Evolutionary conservation across 1,284 basidiomycete species (phyloP).

Genomic region (Hymenochaete sp.): DNA sequence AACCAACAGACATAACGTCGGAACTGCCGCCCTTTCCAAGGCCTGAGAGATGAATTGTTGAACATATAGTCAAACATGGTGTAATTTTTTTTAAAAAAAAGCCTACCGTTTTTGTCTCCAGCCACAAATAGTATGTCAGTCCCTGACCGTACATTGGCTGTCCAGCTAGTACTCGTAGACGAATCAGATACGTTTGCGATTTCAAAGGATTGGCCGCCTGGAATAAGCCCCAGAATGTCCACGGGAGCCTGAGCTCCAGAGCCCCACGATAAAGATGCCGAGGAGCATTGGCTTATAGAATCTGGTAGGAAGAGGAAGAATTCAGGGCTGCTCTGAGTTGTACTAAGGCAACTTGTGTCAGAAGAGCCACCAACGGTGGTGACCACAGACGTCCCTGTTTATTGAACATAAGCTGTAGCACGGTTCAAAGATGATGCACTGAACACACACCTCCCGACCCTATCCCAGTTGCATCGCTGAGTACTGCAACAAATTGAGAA

Average conservation of each 20-base stretch:
- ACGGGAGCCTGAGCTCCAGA: constrained; percentile 11
- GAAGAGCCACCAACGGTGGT: constrained; percentile 16
- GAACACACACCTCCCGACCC: constrained; percentile 17
- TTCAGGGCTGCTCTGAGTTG: constrained; percentile 6
- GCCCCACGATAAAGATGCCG: constrained; percentile 12
- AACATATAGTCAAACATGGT: too few species aligned
- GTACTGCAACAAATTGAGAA: constrained; percentile 17
- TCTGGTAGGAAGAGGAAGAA: constrained; percentile 17
- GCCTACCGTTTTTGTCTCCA: constrained; percentile 17
- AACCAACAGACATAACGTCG: constrained; percentile 12
- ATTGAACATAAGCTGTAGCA: not conserved
- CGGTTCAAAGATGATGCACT: not conserved
- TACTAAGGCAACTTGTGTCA: constrained; percentile 16
- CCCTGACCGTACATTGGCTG: constrained; percentile 11
- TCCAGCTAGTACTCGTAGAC: constrained; percentile 9
- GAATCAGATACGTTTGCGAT: constrained; percentile 12
- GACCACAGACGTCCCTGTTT: constrained; percentile 15
- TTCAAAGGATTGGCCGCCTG: constrained; percentile 17
- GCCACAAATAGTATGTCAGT: constrained; percentile 16
- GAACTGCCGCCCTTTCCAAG: constrained; percentile 18
- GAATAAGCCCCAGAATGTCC: constrained; percentile 16
- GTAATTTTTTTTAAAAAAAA: too few species aligned
- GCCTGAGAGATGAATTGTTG: too few species aligned
- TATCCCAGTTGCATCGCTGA: constrained; percentile 15
- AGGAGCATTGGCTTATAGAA: constrained; percentile 14